Base-by-base conservation (phyloP, 139 green algal genomes). In the Pseudopediastrum boryanum region DNA sequence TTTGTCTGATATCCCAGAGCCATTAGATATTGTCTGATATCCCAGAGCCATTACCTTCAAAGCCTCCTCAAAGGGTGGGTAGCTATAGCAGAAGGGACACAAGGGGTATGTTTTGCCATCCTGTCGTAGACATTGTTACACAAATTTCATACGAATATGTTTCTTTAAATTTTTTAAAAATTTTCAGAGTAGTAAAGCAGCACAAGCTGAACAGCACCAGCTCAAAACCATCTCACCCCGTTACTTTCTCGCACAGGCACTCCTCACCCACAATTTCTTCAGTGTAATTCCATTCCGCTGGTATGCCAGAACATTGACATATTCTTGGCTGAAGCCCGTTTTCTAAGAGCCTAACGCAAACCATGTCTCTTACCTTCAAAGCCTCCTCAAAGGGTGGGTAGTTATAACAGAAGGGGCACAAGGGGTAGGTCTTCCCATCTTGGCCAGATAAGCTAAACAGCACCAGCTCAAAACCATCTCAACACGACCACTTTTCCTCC, bases 351-450 rank as follows among this genome's bases (percentile, higher is more conserved):
- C n/a, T n/a, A n/a, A n/a, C n/a, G n/a, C n/a, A n/a, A n/a, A n/a
- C n/a, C n/a, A n/a, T n/a, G n/a, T n/a, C n/a, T n/a, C n/a, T 51
- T 19, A 86, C 81, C 76, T 86, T 85, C 19, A 67, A 25, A 23
- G 80, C 85, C 38, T 86, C 88, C 80, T 94, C 89, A 70, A 96
- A 96, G 21, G 94, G 94, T 27, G 94, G 94, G 75, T 93, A 76
- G 80, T 92, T 96, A 87, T 94, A 98, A 84, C 94, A 98, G 64
- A 89, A 94, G 39, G 94, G 94, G 83, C 94, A 98, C 5, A 98
- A 78, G 6, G 92, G 89, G 77, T 89, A 94, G 4, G 83, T 94
- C 77, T 96, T 95, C 70, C 88, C 93, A 66, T 97, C 94, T 10
- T 70, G 54, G 13, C 29, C 25, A 36, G 33, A 23, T 27, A 97